Evolutionary conservation across 768 basidiomycete genomes (phyloP), one percentile per base, ranked within the genome.

Genomic region (Pseudohyphozyma bogoriensis): DNA sequence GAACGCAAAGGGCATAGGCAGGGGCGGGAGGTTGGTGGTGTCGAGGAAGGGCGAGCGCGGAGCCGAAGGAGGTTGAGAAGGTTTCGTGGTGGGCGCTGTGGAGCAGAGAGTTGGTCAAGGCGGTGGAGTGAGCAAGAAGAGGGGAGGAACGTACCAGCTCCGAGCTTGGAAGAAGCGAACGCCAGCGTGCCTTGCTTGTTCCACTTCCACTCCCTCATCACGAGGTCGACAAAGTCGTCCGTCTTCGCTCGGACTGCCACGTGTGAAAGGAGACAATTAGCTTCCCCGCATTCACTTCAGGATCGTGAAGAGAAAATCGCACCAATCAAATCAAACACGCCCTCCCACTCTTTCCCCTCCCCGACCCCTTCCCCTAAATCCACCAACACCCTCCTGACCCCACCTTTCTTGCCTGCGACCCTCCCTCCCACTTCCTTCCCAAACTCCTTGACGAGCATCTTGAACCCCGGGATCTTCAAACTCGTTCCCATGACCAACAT

Each of bases 401-500:
- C 77, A 0, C 89, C 92, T 73, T 85, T 85, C 76, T 97, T 97
- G 56, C 96, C 86, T 69, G 91, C 91, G 13, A 97, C 77, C 33
- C 95, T n/a, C 58, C 59, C 56, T n/a, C 60, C 63, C 9, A 95
- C 84, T n/a, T 78, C 79, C 66, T 81, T 83, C 8, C 90, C 89
- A 62, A 97, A 95, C 54, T 93, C 89, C 74, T 90, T 95, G 53
- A 95, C 90, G 33, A 96, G 81, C 70, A 84, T 86, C 76, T 89
- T 90, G 56, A 96, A 77, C 18, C 65, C 93, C 66, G 95, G 91
- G 13, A 97, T 95, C 74, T 93, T 93, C 58, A 99, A 79, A 22
- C 88, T 90, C 20, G 95, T 99, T 26, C 93, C 93, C 87, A 97
- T 92, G 69, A 99, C 86, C 68, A 99, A 84, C 42, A 99, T 77